These are phyloP conservation scores for Trichosporon sp. DNA, from an alignment of 1,284 basidiomycete species.

Conservation along the genomic window DNA sequence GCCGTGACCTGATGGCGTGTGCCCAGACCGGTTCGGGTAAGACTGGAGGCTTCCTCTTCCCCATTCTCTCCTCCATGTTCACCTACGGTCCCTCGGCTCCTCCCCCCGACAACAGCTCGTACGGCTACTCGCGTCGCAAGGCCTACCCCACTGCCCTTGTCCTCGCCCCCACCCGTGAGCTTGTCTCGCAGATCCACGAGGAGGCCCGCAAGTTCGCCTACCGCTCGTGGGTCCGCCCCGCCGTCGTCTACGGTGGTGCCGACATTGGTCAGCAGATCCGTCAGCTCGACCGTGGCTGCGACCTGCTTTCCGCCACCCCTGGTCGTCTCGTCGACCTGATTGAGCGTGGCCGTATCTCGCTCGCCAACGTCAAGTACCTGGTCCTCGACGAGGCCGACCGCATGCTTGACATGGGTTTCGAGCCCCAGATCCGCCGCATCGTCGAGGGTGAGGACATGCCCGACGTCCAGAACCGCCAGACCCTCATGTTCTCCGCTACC, in stretches of 20 bases:
- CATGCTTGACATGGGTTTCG: constrained; percentile 99
- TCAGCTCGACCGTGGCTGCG: constrained; percentile 91
- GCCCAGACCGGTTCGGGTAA: constrained; percentile 99
- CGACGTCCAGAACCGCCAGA: constrained; percentile 82
- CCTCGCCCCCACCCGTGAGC: constrained; percentile 94
- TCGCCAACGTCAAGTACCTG: constrained; percentile 94
- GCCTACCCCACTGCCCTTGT: constrained; percentile 94
- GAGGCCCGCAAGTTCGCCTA: constrained; percentile 99
- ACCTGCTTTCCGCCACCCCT: constrained; percentile 94
- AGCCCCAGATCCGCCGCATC: constrained; percentile 97
- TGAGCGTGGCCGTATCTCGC: constrained; percentile 92
- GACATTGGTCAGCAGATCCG: constrained; percentile 95
- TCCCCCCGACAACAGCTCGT: constrained; percentile 50
- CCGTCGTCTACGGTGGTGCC: constrained; percentile 98
- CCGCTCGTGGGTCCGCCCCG: constrained; percentile 97
- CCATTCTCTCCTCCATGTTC: constrained; percentile 94
- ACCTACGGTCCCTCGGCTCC: constrained; percentile 66
- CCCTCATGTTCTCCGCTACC: constrained; percentile 99
- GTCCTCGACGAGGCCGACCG: constrained; percentile 99
- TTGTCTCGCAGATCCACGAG: constrained; percentile 98
- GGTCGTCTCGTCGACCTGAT: constrained; percentile 98
- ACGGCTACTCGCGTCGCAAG: constrained; percentile 70
- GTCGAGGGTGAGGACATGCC: constrained; percentile 99
- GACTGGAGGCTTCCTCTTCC: constrained; percentile 98
- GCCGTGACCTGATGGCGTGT: constrained; percentile 96